These are phyloP conservation scores for Daldinia sp. DNA, from an alignment of 2,329 filamentous ascomycete genomes.

Conservation along the genomic window DNA sequence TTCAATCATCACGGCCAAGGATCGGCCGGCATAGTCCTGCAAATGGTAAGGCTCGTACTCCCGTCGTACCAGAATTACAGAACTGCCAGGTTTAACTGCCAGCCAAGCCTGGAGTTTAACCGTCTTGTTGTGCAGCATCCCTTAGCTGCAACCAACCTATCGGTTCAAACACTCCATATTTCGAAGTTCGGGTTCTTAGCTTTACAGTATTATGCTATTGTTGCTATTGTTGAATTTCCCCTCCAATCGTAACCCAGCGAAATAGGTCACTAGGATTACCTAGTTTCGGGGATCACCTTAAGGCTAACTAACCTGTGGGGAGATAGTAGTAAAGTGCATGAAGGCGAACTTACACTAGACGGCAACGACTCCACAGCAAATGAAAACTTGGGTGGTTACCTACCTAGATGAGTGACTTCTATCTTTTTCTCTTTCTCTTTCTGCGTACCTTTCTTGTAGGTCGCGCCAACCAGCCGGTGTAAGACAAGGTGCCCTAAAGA, in stretches of 20 bases:
- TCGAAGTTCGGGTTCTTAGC: constrained; percentile 13
- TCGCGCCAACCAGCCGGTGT: constrained; percentile 1
- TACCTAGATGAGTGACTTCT: constrained; percentile 8
- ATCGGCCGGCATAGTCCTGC: constrained; percentile 21
- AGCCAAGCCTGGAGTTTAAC: constrained; percentile 30
- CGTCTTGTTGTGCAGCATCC: constrained; percentile 22
- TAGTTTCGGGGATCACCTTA: constrained; percentile 28
- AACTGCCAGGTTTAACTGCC: constrained; percentile 19
- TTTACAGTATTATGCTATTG: constrained; percentile 13
- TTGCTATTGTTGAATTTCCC: constrained; percentile 26
- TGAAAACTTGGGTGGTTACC: constrained; percentile 5
- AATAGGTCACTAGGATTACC: constrained; percentile 2
- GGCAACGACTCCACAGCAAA: constrained; percentile 21
- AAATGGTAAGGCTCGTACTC: constrained; percentile 28
- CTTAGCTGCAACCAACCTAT: constrained; percentile 23
- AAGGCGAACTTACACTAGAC: constrained; percentile 16
- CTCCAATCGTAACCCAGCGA: constrained; percentile 24
- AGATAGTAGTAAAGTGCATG: constrained; percentile 10
- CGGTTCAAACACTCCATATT: constrained; percentile 27
- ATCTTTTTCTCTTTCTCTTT: constrained; percentile 9
- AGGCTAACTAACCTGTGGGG: constrained; percentile 16
- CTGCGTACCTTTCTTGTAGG: neutral
- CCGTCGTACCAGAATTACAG: constrained; percentile 10
- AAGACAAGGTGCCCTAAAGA: constrained; percentile 19
- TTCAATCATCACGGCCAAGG: constrained; percentile 20